Base-by-base conservation (phyloP, 2,329 filamentous ascomycete species). In the Penicillium sp. region DNA sequence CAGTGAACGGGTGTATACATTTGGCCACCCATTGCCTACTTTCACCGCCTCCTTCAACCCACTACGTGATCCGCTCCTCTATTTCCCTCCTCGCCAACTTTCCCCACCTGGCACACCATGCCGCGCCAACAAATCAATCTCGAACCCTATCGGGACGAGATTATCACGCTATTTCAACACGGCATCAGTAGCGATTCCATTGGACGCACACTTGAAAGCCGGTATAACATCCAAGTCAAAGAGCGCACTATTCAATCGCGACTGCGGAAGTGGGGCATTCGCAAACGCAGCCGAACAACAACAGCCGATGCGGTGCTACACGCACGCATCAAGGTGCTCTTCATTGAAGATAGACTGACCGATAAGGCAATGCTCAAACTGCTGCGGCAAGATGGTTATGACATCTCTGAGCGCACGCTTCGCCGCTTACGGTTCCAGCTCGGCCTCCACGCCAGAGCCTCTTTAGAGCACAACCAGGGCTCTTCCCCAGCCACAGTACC, bases 321-420 rank as follows among this genome's bases (percentile, higher is more conserved):
- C 47, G 54, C 59, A 15, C 61, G 61, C 12, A 62, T 63, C 38
- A 59, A 51, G 18, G 38, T 63, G 34, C 53, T 63, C 31, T 63
- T 62, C 41, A 28, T 61, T 36, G 49, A 62, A 36, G 54, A 62
- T 44, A 59, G 48, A 31, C 49, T 63, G 56, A 63, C 59, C 46
- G 61, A 63, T 28, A 63, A 63, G 45, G 61, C 61, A 26, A 63
- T 63, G 61, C 51, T 63, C 41, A 57, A 59, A n/a, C 47, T 59
- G 26, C 41, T 63, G n/a, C 58, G 53, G 18, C 54, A 57, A 45
- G 61, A 63, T 36, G 61, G 59, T n/a, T 63, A 62, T 42, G 59
- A 58, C 31, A 63, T 63, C 28, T 63, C 61, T 15, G 61, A 62
- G 50, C 56, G 61, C 13, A 63, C 61, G 15, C 44, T 63, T 8